Conservation (phyloP, 495 filamentous ascomycete genomes). For the Barbatosphaeria neglecta region DNA sequence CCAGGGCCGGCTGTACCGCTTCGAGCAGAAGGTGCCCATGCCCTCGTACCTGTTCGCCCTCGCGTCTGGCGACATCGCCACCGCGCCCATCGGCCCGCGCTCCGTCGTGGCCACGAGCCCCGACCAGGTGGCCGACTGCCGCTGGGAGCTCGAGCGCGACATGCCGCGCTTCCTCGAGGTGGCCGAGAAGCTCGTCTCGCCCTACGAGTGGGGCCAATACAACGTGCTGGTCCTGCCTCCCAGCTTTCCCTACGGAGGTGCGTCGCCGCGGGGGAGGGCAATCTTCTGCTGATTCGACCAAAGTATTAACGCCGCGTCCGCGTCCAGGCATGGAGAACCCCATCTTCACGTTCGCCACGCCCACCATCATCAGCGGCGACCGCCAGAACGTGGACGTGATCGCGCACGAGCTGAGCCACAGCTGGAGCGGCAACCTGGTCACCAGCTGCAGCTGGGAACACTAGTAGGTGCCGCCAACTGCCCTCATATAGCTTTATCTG, state of each 20-base stretch:
- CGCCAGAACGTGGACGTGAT: conserved; percentile 93
- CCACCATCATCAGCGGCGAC: conserved; percentile 84
- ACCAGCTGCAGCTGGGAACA: conserved; percentile 90
- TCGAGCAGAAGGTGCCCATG: conserved; percentile 81
- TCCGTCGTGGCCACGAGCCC: conserved; percentile 77
- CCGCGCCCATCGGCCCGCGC: conserved; percentile 72
- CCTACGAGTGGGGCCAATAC: conserved; percentile 88
- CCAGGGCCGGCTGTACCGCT: conserved; percentile 57
- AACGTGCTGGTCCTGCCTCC: conserved; percentile 86
- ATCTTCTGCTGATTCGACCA: not conserved
- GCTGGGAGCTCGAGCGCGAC: conserved; percentile 81
- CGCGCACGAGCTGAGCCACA: conserved; percentile 85
- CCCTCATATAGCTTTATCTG: not conserved
- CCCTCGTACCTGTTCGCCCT: conserved; percentile 89
- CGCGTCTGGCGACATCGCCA: conserved; percentile 78
- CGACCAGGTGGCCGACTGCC: conserved; percentile 68
- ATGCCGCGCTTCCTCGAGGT: conserved; percentile 84
- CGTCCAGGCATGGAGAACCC: conserved; percentile 96
- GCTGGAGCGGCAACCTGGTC: conserved; percentile 90
- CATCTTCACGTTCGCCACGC: conserved; percentile 85
- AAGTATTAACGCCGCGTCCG: conserved; percentile 6
- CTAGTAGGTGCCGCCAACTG: conserved; percentile 38
- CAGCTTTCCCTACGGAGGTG: conserved; percentile 70
- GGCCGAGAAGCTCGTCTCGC: conserved; percentile 78
- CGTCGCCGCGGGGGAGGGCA: not conserved